These are phyloP conservation scores for Ramularia endophylla DNA, from an alignment of 2,329 filamentous ascomycete genomes.

Conservation along the genomic window DNA sequence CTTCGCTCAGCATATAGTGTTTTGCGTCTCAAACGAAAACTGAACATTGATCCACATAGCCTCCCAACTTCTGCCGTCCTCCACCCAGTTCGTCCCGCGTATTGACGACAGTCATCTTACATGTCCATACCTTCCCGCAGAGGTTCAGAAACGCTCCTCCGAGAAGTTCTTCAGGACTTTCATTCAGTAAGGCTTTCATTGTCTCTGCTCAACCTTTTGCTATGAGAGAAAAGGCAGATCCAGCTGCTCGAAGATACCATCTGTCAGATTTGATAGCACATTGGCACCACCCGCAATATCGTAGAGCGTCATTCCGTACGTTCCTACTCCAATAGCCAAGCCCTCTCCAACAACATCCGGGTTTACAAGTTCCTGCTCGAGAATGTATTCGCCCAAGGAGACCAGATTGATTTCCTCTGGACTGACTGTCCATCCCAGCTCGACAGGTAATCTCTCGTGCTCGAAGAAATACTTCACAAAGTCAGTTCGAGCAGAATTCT, in stretches of 20 bases:
- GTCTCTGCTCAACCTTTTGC: too few species aligned
- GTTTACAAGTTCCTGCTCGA: slow-evolving; percentile 6
- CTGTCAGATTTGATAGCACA: slow-evolving; percentile 6
- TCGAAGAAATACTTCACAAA: slow-evolving; percentile 24
- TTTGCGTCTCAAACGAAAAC: too few species aligned
- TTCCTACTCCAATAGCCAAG: slow-evolving; percentile 1
- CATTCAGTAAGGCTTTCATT: too few species aligned
- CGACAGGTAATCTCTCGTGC: slow-evolving; percentile 27
- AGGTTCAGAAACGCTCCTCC: too few species aligned
- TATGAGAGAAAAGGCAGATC: too few species aligned
- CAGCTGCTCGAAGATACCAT: slow-evolving; percentile 3
- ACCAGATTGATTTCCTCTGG: slow-evolving; percentile 5
- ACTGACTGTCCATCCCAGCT: slow-evolving; percentile 25
- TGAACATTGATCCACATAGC: too few species aligned
- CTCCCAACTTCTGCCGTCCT: too few species aligned
- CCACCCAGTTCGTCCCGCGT: too few species aligned
- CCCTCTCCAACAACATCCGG: slow-evolving; percentile 5
- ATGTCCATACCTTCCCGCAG: too few species aligned
- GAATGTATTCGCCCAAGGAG: slow-evolving; percentile 5
- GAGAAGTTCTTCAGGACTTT: too few species aligned
- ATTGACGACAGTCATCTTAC: too few species aligned
- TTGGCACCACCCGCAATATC: slow-evolving; percentile 3
- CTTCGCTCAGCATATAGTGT: too few species aligned
- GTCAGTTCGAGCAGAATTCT: slow-evolving; percentile 24
- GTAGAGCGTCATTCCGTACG: slow-evolving; percentile 2